A percentile compares a stretch with the other conserved stretches of the same genome.
Evolutionary conservation across 768 basidiomycete species (phyloP).

Genomic region (Galerina sulciceps): DNA sequence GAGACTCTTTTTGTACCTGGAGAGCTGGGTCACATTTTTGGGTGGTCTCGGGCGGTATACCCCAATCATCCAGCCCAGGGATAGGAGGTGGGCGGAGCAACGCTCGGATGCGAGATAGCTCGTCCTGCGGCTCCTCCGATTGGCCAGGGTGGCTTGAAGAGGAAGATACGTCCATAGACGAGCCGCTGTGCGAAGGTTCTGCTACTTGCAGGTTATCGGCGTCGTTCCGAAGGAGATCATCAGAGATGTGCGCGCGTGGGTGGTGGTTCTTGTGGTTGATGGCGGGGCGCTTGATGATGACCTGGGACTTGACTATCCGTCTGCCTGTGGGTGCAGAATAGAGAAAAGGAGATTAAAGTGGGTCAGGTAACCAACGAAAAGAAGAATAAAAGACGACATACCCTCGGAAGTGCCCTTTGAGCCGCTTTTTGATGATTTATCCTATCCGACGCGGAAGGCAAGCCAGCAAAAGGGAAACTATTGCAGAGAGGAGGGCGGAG

Average conservation of each 20-base stretch:
- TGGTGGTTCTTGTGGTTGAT: slow-evolving; percentile 51
- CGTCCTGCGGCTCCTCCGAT: slow-evolving; percentile 40
- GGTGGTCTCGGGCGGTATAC: slow-evolving; percentile 65
- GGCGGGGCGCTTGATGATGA: slow-evolving; percentile 60
- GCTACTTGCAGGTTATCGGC: slow-evolving; percentile 6
- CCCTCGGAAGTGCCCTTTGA: slow-evolving; percentile 44
- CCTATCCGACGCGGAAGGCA: slow-evolving; percentile 65
- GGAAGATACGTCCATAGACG: slow-evolving; percentile 21
- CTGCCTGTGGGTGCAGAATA: slow-evolving; percentile 33
- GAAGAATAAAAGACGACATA: slow-evolving; percentile 31
- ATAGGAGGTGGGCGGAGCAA: slow-evolving; percentile 68
- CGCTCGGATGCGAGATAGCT: slow-evolving; percentile 55
- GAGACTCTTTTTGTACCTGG: slow-evolving; percentile 43
- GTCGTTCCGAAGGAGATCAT: slow-evolving; percentile 38
- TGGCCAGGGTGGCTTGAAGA: slow-evolving; percentile 5
- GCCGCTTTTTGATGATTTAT: slow-evolving; percentile 50
- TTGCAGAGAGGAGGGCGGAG: slow-evolving; percentile 33
- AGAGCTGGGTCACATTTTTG: slow-evolving; percentile 65
- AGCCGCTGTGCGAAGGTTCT: slow-evolving; percentile 12
- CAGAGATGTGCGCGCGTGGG: slow-evolving; percentile 52
- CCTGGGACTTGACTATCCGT: slow-evolving; percentile 53
- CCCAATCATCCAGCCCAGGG: slow-evolving; percentile 72
- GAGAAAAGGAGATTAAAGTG: not conserved
- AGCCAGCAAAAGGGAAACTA: slow-evolving; percentile 73
- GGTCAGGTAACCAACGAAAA: not conserved